Percentiles rank a stretch among this genome's conserved stretches.
Conservation (phyloP, 2,329 filamentous ascomycete genomes). For the Fusarium dimerum region DNA sequence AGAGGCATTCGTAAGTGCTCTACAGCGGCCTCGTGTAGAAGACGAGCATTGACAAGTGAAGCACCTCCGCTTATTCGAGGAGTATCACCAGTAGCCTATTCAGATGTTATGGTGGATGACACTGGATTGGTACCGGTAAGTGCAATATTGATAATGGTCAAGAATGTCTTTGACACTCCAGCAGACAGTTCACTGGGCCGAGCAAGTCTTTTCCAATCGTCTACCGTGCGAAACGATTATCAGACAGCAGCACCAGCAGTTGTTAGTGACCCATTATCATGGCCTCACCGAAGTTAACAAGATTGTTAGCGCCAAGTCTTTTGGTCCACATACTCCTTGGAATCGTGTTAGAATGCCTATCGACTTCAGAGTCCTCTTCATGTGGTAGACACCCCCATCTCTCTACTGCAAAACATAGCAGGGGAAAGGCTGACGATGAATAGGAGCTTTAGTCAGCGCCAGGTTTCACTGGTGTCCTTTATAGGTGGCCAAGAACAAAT, state of each 20-base stretch:
- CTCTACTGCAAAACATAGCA: background rate
- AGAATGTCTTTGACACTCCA: conserved; percentile 7
- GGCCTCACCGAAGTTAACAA: conserved; percentile 7
- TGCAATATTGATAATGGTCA: background rate
- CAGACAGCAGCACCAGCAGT: conserved; percentile 39
- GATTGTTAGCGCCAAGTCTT: conserved; percentile 44
- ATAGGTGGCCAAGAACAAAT: conserved; percentile 44
- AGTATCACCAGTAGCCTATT: conserved; percentile 35
- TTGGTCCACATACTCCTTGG: conserved; percentile 47
- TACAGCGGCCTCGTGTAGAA: background rate
- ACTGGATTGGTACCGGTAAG: conserved; percentile 20
- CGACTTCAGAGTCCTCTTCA: conserved; percentile 54
- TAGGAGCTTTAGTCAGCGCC: conserved; percentile 58
- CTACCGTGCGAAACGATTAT: conserved; percentile 53
- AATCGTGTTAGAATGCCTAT: conserved; percentile 46
- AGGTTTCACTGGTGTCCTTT: conserved; percentile 55
- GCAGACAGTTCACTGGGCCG: conserved; percentile 60
- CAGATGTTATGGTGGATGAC: conserved; percentile 34
- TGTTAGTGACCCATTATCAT: conserved; percentile 24
- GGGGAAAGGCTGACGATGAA: conserved; percentile 4
- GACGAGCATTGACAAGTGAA: conserved; percentile 29
- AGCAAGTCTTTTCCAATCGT: conserved; percentile 59
- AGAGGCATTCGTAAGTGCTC: conserved; percentile 51
- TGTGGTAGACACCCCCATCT: conserved; percentile 42
- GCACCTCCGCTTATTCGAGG: conserved; percentile 38